Evolutionary conservation across 192 early-diverging fungal species (phyloP), one percentile per base, ranked within the genome.

Genomic region (Funneliformis mosseae): DNA sequence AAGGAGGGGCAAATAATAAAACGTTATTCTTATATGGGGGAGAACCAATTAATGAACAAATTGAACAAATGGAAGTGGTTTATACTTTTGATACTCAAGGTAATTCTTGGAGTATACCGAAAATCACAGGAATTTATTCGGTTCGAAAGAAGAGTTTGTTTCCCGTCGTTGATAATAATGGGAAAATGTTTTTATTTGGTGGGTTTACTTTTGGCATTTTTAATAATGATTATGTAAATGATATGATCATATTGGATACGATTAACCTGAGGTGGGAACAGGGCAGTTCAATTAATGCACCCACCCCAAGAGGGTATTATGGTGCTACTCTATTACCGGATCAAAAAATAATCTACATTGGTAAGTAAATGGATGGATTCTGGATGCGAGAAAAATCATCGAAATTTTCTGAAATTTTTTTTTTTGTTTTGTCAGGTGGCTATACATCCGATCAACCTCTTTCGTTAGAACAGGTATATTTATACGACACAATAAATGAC

Each of bases 1-100:
- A 28, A 21, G 68, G 68, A 9, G 68, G 68, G 2, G 18, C 68
- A 70, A 70, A 70, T 16, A 70, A 70, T 21, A 21, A 10, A 10
- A 70, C 21, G 14, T 39, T 70, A 41, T 70, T 70, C 7, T 43
- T 70, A n/a, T 39, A 39, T 70, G 68, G 68, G 1, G 68, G 68
- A 67, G 21, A 0, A 41, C 0, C 5, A 5, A 9, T 38, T 18
- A 21, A 18, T 14, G 16, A 48, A 14, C 46, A 48, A 48, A n/a
- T n/a, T n/a, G n/a, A n/a, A n/a, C 10, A 10, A 55, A 55, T 55
- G 48, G 48, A 18, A 16, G 14, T 16, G 18, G 4, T 55, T 55
- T 55, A 55, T 55, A 9, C 48, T 5, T 55, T 18, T 55, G 48
- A 55, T 55, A 12, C 48, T 5, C 48, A 55, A 55, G 4, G 18